phyloP scores from a whole-genome alignment of 2,329 filamentous ascomycete species.

The Hypocreales sp. region DNA sequence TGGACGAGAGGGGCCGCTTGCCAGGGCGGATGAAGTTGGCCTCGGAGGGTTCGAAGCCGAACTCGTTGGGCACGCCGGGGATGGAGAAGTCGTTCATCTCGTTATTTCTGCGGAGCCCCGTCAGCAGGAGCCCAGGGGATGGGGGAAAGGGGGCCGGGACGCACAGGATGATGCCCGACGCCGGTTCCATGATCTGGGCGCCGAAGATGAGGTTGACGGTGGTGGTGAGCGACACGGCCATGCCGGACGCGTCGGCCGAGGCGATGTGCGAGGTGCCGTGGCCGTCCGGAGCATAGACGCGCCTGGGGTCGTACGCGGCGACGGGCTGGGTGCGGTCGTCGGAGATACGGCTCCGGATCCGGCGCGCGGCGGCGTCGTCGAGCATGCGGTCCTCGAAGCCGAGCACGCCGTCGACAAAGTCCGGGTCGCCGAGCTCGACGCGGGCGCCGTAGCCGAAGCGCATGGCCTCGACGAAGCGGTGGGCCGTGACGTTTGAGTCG shows the following conservation, averaged over 20 bases:
- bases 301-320: constrained; percentile 55
- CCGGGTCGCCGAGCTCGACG: constrained; percentile 68
- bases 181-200: constrained; percentile 59
- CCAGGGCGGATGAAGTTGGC: constrained; percentile 68
- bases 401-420: constrained; percentile 48
- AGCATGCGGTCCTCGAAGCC: constrained; percentile 56
- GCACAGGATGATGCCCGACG: constrained; percentile 64
- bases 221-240: constrained; percentile 70
- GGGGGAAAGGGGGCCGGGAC: constrained; percentile 20
- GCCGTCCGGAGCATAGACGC: constrained; percentile 50
- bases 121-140: not conserved
- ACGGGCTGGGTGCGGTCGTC: constrained; percentile 59
- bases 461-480: constrained; percentile 77
- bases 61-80: constrained; percentile 60
- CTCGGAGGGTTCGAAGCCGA: constrained; percentile 67
- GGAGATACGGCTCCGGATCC: constrained; percentile 50
- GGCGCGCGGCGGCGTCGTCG: constrained; percentile 37
- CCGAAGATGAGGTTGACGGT: constrained; percentile 85
- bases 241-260: constrained; percentile 53
- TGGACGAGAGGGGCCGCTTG: constrained; percentile 74
- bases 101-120: constrained; percentile 32
- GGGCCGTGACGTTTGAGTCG: constrained; percentile 52
- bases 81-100: constrained; percentile 76
- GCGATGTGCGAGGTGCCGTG: constrained; percentile 64
- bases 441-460: constrained; percentile 76